Evolutionary conservation across 2,329 filamentous ascomycete species (phyloP).

Genomic region (Drechslerella coelobrocha): DNA sequence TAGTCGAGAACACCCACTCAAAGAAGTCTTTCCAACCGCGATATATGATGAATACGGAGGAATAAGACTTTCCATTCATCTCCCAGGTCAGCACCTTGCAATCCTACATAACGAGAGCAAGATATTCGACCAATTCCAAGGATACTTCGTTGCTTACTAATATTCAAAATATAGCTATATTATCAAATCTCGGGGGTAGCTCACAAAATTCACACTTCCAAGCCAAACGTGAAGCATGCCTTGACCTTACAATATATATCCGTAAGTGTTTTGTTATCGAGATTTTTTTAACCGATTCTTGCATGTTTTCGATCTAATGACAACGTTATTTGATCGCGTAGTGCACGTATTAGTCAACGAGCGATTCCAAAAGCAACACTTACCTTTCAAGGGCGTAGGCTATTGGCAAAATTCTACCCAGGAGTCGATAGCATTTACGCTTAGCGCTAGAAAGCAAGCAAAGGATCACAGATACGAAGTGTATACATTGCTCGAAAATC

Average conservation of each 20-base stretch:
- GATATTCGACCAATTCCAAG: not conserved
- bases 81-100: conserved; percentile 1
- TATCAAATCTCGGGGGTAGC: conserved; percentile 7
- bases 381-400: conserved; percentile 6
- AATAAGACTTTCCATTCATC: conserved; percentile 8
- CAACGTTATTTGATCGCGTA: not conserved
- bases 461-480: conserved; percentile 18
- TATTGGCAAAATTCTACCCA: not conserved
- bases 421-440: not conserved
- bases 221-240: conserved; percentile 8
- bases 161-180: conserved; percentile 1
- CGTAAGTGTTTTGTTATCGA: not conserved
- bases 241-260: conserved; percentile 24
- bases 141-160: not conserved
- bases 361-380: not conserved
- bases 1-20: not conserved
- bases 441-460: not conserved
- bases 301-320: not conserved
- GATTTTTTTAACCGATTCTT: not conserved
- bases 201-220: not conserved
- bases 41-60: conserved; percentile 24
- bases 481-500: not conserved
- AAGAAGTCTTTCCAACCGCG: conserved; percentile 21
- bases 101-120: not conserved
- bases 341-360: conserved; percentile 5